Base-by-base conservation (phyloP, 164 flowering plant species). In the Nymphaea colorata region DNA sequence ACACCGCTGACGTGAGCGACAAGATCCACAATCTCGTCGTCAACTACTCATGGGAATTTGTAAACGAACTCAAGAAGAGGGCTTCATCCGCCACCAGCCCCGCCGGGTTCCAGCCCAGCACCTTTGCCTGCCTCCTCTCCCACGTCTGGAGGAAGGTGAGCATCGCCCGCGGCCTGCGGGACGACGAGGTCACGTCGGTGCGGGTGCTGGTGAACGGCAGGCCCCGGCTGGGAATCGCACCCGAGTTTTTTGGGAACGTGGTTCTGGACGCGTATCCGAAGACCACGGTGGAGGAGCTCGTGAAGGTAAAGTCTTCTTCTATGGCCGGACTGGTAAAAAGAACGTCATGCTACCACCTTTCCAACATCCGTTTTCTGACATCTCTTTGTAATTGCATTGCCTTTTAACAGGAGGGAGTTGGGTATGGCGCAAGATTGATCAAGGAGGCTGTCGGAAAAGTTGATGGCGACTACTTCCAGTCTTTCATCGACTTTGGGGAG, bases 401-500 rank as follows among this genome's bases (percentile, higher is more conserved):
- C 36, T 25, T 25, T 25, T 25, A 25, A 51, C 57, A 51, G 57
- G 57, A 51, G 57, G 57, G 57, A 8, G 57, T 51, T 5, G 15
- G 57, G 12, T 65, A 36, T 41, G 45, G 66, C 15, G 70, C 63
- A 5, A 72, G 11, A n/a, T 11, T 57, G 43, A 72, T 72, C 62
- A 69, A 67, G 17, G 70, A 67, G 3, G 74, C 74, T 0, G 67
- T 72, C 17, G 44, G 57, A 5, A n/a, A 25, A 6, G 43, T 72
- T 14, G 67, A 67, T 45, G 43, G 59, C 11, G 59, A 36, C 4
- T 72, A 72, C 14, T 67, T 72, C 70, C 44, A 67, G 67, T 72
- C 74, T 17, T 67, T 72, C 43, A 55, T 72, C 43, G 70, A 72
- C 63, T 72, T 72, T 47, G 74, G 62, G 47, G 42, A 16, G 62